Evolutionary conservation across 495 filamentous ascomycete species (phyloP).

Genomic region (Penicillium cinerascens): DNA sequence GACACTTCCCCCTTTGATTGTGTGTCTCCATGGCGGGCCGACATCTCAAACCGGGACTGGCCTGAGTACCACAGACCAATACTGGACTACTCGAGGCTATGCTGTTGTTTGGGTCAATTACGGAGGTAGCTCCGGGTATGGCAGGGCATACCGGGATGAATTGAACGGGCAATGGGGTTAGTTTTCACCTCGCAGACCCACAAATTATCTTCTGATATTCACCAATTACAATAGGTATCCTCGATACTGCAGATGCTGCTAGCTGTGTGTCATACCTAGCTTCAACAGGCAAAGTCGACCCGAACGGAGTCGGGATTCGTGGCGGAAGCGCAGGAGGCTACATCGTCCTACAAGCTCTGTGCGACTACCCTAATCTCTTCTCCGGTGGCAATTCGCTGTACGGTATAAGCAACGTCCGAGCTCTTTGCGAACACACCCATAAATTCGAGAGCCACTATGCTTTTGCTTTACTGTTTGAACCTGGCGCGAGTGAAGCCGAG

Average conservation of each 20-base stretch:
- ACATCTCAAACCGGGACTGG: conserved; percentile 32
- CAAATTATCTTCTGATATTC: neutral
- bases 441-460: conserved; percentile 47
- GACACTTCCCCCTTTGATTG: conserved; percentile 38
- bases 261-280: conserved; percentile 35
- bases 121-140: conserved; percentile 41
- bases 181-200: conserved; percentile 1
- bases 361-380: conserved; percentile 14
- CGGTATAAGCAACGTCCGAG: conserved; percentile 36
- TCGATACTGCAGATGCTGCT: conserved; percentile 31
- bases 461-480: conserved; percentile 25
- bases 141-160: conserved; percentile 34
- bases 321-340: conserved; percentile 45
- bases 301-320: conserved; percentile 31
- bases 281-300: conserved; percentile 23
- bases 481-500: conserved; percentile 21
- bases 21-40: conserved; percentile 43
- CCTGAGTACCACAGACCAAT: conserved; percentile 35
- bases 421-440: conserved; percentile 35
- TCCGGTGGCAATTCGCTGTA: conserved; percentile 33
- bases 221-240: neutral
- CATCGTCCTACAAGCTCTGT: conserved; percentile 33
- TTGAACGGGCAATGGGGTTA: conserved; percentile 33
- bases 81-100: conserved; percentile 45
- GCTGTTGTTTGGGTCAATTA: conserved; percentile 42